A percentile compares a stretch with the other conserved stretches of the same genome.
phyloP scores from a whole-genome alignment of 2,329 filamentous ascomycete genomes.

The Fusarium albosuccineum region DNA sequence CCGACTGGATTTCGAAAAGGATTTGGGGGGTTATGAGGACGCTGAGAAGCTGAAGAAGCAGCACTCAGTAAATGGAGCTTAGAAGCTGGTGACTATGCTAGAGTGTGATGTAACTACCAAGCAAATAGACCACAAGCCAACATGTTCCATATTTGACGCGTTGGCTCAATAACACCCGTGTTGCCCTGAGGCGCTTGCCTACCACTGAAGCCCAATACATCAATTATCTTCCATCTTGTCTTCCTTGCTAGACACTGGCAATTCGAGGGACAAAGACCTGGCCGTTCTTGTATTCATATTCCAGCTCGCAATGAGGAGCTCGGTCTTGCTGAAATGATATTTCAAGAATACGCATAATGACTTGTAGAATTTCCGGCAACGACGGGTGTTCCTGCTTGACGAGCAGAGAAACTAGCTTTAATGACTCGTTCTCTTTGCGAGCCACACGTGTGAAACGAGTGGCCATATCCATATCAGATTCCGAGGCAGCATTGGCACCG shows the following conservation, averaged over 20 bases:
- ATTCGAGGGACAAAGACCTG: slow-evolving; percentile 14
- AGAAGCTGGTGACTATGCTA: no score
- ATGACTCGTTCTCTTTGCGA: accelerated
- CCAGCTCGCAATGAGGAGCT: slow-evolving; percentile 5
- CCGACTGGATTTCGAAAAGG: no score
- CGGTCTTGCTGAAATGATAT: slow-evolving; percentile 21
- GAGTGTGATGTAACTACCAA: no score
- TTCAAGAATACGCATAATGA: slow-evolving; percentile 11
- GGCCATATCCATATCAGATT: background rate
- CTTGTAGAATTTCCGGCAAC: slow-evolving; percentile 1
- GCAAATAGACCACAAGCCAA: no score
- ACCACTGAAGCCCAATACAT: no score
- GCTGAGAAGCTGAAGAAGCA: no score
- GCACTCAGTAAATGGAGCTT: no score
- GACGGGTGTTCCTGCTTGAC: background rate
- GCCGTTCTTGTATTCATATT: slow-evolving; percentile 18
- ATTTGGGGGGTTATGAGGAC: no score
- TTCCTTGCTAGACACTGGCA: background rate
- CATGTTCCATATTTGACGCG: no score
- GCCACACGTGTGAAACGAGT: background rate
- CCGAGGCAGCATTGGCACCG: accelerated
- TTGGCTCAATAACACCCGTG: no score
- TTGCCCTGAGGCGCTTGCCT: no score
- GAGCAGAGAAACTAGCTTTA: slow-evolving; percentile 13
- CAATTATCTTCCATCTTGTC: no score